Conservation (phyloP, 2,329 filamentous ascomycete genomes). For the Fusarium irregulare region DNA sequence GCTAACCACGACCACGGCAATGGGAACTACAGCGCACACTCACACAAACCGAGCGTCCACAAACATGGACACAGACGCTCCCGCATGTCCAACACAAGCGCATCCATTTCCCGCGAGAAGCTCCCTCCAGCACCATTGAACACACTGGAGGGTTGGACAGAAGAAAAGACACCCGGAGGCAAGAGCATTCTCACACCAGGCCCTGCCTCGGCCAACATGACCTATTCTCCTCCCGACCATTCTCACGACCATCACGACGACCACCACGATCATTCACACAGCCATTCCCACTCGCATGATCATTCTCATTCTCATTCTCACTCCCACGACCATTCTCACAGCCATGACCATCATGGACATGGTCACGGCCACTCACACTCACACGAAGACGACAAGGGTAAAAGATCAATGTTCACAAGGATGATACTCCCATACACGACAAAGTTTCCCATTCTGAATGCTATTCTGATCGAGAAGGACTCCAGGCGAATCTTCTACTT, state of each 20-base stretch:
- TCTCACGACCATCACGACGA: conserved; percentile 46
- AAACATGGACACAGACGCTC: conserved; percentile 48
- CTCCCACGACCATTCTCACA: conserved; percentile 29
- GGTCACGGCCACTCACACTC: conserved; percentile 47
- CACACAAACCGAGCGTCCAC: conserved; percentile 43
- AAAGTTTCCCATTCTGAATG: conserved; percentile 81
- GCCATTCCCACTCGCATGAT: conserved; percentile 45
- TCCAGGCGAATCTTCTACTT: conserved; percentile 98
- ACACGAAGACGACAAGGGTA: conserved; percentile 55
- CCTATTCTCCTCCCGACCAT: conserved; percentile 48
- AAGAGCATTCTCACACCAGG: conserved; percentile 54
- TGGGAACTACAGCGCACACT: conserved; percentile 40
- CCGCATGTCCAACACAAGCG: conserved; percentile 48
- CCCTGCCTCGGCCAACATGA: conserved; percentile 44
- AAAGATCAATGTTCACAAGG: conserved; percentile 76
- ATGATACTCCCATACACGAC: conserved; percentile 77
- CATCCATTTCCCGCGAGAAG: conserved; percentile 48
- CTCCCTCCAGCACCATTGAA: conserved; percentile 49
- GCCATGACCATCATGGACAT: conserved; percentile 41
- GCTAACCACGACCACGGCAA: conserved; percentile 42
- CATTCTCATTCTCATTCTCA: conserved; percentile 23
- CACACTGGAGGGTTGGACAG: conserved; percentile 55
- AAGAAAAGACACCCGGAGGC: conserved; percentile 55
- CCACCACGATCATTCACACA: conserved; percentile 43
- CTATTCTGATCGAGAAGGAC: conserved; percentile 89